Evolutionary conservation across 2,329 filamentous ascomycete genomes (phyloP), one percentile per base, ranked within the genome.

Genomic region (Periconia digitata): DNA sequence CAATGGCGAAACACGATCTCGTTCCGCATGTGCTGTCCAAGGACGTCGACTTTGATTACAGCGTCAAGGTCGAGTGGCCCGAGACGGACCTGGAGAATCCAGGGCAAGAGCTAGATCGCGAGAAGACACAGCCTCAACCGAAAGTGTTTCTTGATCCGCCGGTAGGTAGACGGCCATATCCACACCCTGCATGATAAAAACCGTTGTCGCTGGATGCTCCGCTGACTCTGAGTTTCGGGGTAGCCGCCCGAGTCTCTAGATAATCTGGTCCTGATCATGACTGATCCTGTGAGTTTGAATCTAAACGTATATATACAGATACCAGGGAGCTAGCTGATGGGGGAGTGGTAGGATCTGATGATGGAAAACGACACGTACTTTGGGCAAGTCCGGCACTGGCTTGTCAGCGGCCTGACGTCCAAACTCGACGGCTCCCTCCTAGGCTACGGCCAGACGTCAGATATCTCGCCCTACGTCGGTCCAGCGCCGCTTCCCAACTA

Each of bases 351-450:
- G 53, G 56, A 62, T 18, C 56, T 62, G 10, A 56, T 59, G 53
- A 57, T 54, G 50, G 49, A 56, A 20, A 42, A 60, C 29, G 58
- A 62, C 50, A 55, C 50, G 0, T 51, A 56, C 38, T 59, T 58
- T 18, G 59, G 56, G 10, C 59, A 60, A 45, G 58, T 62, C 1
- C 54, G 59, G 15, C 59, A 62, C 37, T 59, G 59, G 59, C 50
- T 62, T 23, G 50, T 54, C 13, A 60, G 49, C n/a, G 54, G 58
- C 18, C 17, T 60, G 4, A 49, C 54, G 4, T 39, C 52, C 5
- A 46, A 38, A 24, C 3, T 50, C 2, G 38, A 47, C n/a, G 59
- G 59, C 18, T 44, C 43, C 0, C 44, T 62, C 0, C 40, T 43
- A 3, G 38, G 48, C 20, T 27, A 41, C 46, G 13, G 47, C 43